phyloP scores from a whole-genome alignment of 2,329 filamentous ascomycete genomes.

The Penicillium nordicum region DNA sequence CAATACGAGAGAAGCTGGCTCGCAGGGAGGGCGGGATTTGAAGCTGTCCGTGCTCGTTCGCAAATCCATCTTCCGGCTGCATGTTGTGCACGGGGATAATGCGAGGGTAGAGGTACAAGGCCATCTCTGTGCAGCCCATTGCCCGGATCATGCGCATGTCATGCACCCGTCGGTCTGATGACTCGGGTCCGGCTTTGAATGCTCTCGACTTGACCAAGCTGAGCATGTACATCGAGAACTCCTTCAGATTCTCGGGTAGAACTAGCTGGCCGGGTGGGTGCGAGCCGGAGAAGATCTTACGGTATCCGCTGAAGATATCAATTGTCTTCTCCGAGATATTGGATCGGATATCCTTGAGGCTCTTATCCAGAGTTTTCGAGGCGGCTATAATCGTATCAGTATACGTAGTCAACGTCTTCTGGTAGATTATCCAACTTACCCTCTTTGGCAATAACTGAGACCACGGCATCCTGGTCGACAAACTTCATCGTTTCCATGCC shows the following conservation, averaged over 20 bases:
- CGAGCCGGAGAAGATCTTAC: constrained; percentile 83
- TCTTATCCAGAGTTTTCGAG: constrained; percentile 72
- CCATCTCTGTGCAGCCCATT: constrained; percentile 81
- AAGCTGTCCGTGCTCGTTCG: constrained; percentile 86
- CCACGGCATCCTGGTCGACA: constrained; percentile 91
- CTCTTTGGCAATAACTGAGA: constrained; percentile 86
- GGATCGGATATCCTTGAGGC: constrained; percentile 79
- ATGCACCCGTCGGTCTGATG: constrained; percentile 83
- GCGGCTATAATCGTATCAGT: constrained; percentile 54
- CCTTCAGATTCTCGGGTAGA: constrained; percentile 91
- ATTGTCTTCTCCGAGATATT: constrained; percentile 86
- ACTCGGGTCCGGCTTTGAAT: constrained; percentile 86
- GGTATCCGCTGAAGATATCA: constrained; percentile 85
- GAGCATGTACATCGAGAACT: constrained; percentile 95
- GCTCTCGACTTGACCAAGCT: constrained; percentile 84
- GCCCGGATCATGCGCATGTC: constrained; percentile 86
- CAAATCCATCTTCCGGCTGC: constrained; percentile 80
- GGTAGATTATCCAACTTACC: constrained; percentile 31
- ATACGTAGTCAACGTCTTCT: constrained; percentile 1
- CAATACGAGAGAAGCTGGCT: constrained; percentile 80
- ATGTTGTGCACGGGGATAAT: constrained; percentile 92
- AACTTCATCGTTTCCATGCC: constrained; percentile 83
- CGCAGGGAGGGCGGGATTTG: constrained; percentile 77
- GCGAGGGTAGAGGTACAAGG: constrained; percentile 89
- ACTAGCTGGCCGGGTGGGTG: constrained; percentile 91